Base-by-base conservation (phyloP, 2,329 filamentous ascomycete genomes). In the Huntiella abstrusa region DNA sequence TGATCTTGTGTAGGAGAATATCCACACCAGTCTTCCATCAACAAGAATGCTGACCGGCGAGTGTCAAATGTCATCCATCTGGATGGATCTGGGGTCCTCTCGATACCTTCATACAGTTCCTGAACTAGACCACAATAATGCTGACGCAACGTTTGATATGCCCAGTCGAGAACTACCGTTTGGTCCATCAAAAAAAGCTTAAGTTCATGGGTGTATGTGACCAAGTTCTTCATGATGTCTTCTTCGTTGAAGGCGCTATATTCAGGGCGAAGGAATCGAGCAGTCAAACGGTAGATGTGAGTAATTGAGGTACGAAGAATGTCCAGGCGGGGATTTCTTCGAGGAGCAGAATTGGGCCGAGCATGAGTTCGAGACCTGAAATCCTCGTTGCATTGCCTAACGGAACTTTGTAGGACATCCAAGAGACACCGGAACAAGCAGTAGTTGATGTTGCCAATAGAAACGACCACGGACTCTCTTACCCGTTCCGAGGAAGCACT, bases 1-100 rank as follows among this genome's bases (percentile, higher is more conserved):
- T 92, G 83, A 11, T 66, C 69, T 58, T 92, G 85, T 52, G 95
- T 94, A 0, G 87, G 85, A 5, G 87, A 94, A 59, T 92, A 95
- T 2, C 91, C 91, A 58, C 91, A 98, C 92, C 92, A 98, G 53
- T 96, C 88, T 61, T 98, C 91, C 87, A 98, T 96, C 41, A 98
- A 65, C 0, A 87, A 80, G 57, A 98, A 98, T 0, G 88, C 83
- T 4, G 91, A 95, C 58, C 95, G 94, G 36, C 92, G 73, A 10
- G 87, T 84, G 59, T 98, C 91, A 56, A 98, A 98, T 0, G 91
- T 87, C 75, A 98, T 91, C 88, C 91, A 98, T 32, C 85, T 74
- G 4, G 84, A 80, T 1, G 86, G 82, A 50, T 95, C 84, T 51
- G 77, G 78, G 0, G 85, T 85, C 44, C 79, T 74, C 54, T 88